These are phyloP conservation scores for Myxozyma vanderwaltii DNA, from an alignment of 805 yeast species.

Conservation along the genomic window DNA sequence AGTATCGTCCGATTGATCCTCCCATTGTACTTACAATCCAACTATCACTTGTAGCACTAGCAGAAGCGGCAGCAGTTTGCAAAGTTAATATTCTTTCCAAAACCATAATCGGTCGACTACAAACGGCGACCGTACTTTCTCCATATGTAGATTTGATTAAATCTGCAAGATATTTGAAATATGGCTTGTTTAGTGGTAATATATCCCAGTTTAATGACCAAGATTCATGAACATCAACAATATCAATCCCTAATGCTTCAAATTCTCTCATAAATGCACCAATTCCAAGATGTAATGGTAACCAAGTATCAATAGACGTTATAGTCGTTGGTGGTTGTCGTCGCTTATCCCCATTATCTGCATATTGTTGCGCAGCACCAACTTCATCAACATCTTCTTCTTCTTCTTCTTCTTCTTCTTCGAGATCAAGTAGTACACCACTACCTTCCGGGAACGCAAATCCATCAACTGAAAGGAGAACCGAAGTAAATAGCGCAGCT, in stretches of 20 bases:
- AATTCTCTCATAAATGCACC: conserved; percentile 10
- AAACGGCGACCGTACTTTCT: neutral
- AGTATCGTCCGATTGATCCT: conserved; percentile 9
- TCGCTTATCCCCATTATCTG: neutral
- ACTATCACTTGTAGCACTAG: neutral
- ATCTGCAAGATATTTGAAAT: conserved; percentile 8
- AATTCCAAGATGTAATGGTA: conserved; percentile 17
- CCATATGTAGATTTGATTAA: neutral
- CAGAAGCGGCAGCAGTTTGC: neutral
- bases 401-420: neutral
- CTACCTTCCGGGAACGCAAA: conserved; percentile 19
- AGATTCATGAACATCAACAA: neutral
- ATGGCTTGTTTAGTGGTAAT: conserved; percentile 7
- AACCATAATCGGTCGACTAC: conserved; percentile 8
- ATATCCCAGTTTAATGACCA: conserved; percentile 19
- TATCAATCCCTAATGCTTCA: neutral
- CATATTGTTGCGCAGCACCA: neutral
- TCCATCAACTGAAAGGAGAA: conserved; percentile 19
- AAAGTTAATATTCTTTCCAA: conserved; percentile 16
- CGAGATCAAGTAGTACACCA: conserved; percentile 1
- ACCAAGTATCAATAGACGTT: conserved; percentile 21
- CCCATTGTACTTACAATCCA: conserved; percentile 7
- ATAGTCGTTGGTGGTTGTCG: neutral
- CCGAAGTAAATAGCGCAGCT: conserved; percentile 21
- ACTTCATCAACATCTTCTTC: neutral